These are phyloP conservation scores for Eutrema japonicum DNA, from an alignment of 345 rosid species.

Conservation along the genomic window DNA sequence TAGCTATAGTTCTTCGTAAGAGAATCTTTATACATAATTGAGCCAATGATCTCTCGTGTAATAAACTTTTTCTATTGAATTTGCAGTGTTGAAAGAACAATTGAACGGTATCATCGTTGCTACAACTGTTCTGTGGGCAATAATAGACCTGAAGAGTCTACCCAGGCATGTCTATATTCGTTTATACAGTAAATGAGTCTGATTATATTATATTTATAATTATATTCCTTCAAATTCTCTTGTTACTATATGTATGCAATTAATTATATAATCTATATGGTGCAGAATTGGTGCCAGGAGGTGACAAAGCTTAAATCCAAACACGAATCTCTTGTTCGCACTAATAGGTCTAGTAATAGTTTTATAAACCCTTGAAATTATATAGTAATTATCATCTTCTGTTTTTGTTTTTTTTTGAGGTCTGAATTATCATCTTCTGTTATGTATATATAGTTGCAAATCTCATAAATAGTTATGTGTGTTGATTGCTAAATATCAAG, in stretches of 20 bases:
- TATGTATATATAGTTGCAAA: background rate
- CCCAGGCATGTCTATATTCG: slow-evolving; percentile 56
- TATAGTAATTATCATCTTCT: background rate
- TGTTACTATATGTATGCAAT: slow-evolving; percentile 11
- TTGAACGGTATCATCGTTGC: slow-evolving; percentile 75
- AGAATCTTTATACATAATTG: slow-evolving; percentile 4
- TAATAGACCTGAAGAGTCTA: slow-evolving; percentile 59
- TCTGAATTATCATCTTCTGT: background rate
- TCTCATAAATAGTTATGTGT: background rate
- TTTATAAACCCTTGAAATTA: background rate
- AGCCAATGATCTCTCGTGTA: background rate
- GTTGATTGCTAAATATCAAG: slow-evolving; percentile 41
- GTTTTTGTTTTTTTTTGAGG: background rate
- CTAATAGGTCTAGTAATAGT: slow-evolving; percentile 63
- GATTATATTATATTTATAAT: background rate
- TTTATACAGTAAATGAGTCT: background rate
- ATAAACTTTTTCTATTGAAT: background rate
- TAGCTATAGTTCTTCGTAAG: slow-evolving; percentile 46
- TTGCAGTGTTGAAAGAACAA: slow-evolving; percentile 60
- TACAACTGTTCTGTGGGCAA: slow-evolving; percentile 60
- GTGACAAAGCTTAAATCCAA: slow-evolving; percentile 72
- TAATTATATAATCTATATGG: slow-evolving; percentile 14
- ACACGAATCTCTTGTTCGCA: slow-evolving; percentile 79
- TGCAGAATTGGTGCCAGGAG: slow-evolving; percentile 83
- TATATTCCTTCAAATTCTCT: background rate